Evolutionary conservation across 768 basidiomycete species (phyloP).

Genomic region (Gloeopeniophorella convolvens): DNA sequence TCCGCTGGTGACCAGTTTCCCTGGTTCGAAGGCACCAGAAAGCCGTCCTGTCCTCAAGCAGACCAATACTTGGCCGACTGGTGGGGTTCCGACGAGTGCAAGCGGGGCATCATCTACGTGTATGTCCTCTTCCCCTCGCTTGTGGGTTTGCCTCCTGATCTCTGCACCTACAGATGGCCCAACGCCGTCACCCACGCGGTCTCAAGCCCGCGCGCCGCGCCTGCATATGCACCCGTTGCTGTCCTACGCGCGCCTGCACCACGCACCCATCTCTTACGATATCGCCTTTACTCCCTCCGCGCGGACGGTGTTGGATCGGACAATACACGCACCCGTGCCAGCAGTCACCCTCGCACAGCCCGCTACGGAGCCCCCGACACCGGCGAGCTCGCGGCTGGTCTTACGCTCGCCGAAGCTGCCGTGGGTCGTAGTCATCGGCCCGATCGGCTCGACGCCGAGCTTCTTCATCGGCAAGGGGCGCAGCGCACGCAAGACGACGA

Average conservation of each 20-base stretch:
- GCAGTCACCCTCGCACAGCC: constrained; percentile 51
- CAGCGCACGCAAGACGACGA: constrained; percentile 6
- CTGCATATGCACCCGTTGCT: constrained; percentile 61
- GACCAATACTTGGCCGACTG: constrained; percentile 41
- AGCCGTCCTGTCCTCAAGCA: constrained; percentile 42
- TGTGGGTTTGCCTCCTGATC: background rate
- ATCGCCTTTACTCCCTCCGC: constrained; percentile 50
- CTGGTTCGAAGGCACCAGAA: constrained; percentile 26
- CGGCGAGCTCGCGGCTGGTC: constrained; percentile 39
- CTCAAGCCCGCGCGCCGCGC: constrained; percentile 30
- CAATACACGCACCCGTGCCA: constrained; percentile 48
- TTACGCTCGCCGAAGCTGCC: constrained; percentile 53
- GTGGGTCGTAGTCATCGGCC: constrained; percentile 50
- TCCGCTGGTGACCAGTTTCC: constrained; percentile 14
- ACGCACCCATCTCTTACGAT: constrained; percentile 59
- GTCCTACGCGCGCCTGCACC: constrained; percentile 47
- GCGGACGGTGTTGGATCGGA: constrained; percentile 49
- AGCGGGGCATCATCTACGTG: constrained; percentile 37
- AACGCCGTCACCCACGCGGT: constrained; percentile 20
- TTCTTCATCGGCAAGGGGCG: constrained; percentile 20
- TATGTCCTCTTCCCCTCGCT: constrained; percentile 26
- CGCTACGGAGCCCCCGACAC: constrained; percentile 55
- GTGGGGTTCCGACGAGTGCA: constrained; percentile 30
- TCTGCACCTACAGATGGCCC: constrained; percentile 1
- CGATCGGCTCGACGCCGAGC: constrained; percentile 26